These are phyloP conservation scores for Dictyostelium firmibasis DNA, from an alignment of 78 protist genomes.

Conservation along the genomic window DNA sequence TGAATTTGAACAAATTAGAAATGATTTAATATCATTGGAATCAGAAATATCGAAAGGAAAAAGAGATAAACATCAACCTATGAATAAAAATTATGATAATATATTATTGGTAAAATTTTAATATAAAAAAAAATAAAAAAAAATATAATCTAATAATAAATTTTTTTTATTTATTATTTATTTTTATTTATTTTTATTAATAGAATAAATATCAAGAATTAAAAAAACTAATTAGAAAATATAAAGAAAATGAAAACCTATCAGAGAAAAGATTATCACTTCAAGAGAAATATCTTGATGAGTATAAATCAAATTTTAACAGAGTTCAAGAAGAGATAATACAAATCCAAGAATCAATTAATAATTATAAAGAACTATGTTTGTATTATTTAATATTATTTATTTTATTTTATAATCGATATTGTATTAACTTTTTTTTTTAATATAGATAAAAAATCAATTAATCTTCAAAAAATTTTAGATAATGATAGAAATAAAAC, in stretches of 20 bases:
- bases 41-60: not conserved
- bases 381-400: not conserved
- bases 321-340: slow-evolving; percentile 8
- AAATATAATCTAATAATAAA: no score
- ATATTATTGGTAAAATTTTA: not conserved
- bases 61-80: not conserved
- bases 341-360: not conserved
- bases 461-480: not conserved
- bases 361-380: not conserved
- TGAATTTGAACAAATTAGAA: not conserved
- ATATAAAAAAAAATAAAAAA: not conserved
- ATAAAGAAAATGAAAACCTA: not conserved
- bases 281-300: slow-evolving; percentile 24
- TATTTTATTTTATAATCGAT: not conserved
- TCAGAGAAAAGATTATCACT: not conserved
- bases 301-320: slow-evolving; percentile 24
- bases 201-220: not conserved
- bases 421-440: not conserved
- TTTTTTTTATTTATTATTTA: not conserved
- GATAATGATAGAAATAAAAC: not conserved
- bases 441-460: not conserved
- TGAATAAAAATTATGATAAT: not conserved
- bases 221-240: not conserved
- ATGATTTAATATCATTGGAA: not conserved
- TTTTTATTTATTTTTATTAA: not conserved